These are phyloP conservation scores for Eucalyptus pauciflora DNA, from an alignment of 345 rosid species.

Conservation along the genomic window DNA sequence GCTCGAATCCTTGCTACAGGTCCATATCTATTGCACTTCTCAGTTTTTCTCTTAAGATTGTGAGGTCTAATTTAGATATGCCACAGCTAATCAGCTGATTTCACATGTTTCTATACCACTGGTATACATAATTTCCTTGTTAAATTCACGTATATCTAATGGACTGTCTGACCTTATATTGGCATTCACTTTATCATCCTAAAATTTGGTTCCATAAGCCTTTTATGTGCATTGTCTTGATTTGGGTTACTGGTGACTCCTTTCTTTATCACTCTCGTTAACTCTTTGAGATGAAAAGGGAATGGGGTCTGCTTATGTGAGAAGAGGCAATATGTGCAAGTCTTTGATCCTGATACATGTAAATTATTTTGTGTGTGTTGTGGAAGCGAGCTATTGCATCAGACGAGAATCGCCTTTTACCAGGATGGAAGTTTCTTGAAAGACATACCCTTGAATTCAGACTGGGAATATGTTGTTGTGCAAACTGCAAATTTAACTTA, in stretches of 20 bases:
- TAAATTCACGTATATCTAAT: neutral
- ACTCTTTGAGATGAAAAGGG: neutral
- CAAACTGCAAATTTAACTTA: neutral
- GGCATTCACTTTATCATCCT: neutral
- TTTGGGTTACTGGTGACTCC: neutral
- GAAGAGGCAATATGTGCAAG: neutral
- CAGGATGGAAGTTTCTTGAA: neutral
- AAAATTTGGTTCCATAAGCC: neutral
- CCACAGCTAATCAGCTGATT: neutral
- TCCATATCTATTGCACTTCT: slow-evolving; percentile 1
- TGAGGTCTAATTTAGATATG: neutral
- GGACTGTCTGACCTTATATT: neutral
- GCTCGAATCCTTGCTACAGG: slow-evolving; percentile 88
- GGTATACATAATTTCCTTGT: neutral
- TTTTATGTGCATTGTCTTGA: neutral
- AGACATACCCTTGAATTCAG: neutral
- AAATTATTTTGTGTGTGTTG: neutral
- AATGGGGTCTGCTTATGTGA: neutral
- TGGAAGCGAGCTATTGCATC: neutral
- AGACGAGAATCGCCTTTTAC: neutral
- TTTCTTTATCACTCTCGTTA: neutral
- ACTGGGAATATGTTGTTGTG: neutral
- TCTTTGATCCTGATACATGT: neutral
- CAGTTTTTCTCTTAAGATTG: neutral
- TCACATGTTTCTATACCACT: neutral